A percentile compares a stretch with the other conserved stretches of the same genome.
These are phyloP conservation scores for Ascodesmis nigricans DNA, from an alignment of 495 filamentous ascomycete species.

Conservation along the genomic window DNA sequence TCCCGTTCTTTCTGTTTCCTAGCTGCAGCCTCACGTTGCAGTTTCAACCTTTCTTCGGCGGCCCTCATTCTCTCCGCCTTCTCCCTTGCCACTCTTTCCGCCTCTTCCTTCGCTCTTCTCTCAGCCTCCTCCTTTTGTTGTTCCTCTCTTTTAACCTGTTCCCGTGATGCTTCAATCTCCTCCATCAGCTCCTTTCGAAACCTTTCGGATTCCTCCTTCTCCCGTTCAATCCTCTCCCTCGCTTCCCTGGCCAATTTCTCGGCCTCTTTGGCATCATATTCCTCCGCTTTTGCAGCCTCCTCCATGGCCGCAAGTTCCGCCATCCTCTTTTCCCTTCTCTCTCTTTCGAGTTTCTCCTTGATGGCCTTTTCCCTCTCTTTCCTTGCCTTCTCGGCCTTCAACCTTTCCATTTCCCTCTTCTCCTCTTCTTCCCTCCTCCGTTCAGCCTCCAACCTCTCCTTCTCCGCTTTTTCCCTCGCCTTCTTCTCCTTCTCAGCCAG, in stretches of 20 bases:
- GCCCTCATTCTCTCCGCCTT: conserved; percentile 15
- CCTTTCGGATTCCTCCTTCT: conserved; percentile 19
- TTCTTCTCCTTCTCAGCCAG: conserved; percentile 22
- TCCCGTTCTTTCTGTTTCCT: too few relatives aligned
- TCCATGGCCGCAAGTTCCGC: conserved; percentile 5
- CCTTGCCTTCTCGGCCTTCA: neutral
- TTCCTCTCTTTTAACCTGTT: conserved; percentile 16
- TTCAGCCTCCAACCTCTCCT: conserved; percentile 10
- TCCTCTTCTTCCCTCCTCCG: conserved; percentile 13
- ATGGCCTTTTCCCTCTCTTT: conserved; percentile 12
- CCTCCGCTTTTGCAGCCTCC: conserved; percentile 15
- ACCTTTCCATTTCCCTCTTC: conserved; percentile 1
- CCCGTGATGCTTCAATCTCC: conserved; percentile 15
- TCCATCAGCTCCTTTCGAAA: conserved; percentile 18
- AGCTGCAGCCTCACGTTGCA: conserved; percentile 13
- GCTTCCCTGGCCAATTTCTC: conserved; percentile 14
- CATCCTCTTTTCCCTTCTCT: conserved; percentile 6
- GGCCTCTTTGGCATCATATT: conserved; percentile 7
- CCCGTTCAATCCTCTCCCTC: conserved; percentile 12
- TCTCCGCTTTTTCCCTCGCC: conserved; percentile 17
- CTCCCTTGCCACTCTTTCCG: conserved; percentile 12
- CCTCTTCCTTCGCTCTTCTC: conserved; percentile 5
- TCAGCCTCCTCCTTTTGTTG: conserved; percentile 12
- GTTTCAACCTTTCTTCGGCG: conserved; percentile 11
- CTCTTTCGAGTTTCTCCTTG: conserved; percentile 14